Evolutionary conservation across 257 asterid species (phyloP), one percentile per base, ranked within the genome.

Genomic region (Ehretia macrophylla): DNA sequence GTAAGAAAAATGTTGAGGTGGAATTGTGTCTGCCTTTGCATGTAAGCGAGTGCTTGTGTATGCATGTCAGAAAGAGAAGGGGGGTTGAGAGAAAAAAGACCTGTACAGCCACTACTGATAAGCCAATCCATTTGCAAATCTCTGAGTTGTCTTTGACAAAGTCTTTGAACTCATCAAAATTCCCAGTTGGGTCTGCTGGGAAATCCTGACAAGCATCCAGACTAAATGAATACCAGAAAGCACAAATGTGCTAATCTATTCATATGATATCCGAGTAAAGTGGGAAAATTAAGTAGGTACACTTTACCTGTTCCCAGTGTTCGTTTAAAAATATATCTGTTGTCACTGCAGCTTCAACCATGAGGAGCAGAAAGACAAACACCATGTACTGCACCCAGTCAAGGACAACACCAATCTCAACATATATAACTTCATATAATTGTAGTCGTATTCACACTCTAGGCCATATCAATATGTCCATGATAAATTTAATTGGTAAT

Each of bases 301-400:
- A 49, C 18, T 8, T 59, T 78, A 92, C 98, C 93, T 88, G 96
- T 72, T 82, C 84, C 98, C 98, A 92, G 62, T 80, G 54, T 65
- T 52, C 81, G 84, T 92, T 88, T 51, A 88, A 60, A 75, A 88
- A 74, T 37, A 92, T 80, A 77, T 88, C 97, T 59, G 85, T 82
- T 8, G 83, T 70, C 52, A 88, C 75, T 45, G 92, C 88, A 79
- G 87, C 88, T 74, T 88, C 98, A 49, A 88, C 64, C 83, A 88
- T 72, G 68, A 88, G 70, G 66, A 88, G 74, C 66, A 81, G 65
- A 76, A 82, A 76, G 58, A 88, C 71, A 72, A 81, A 79, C 48
- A 67, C 68, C 80, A 79, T 77, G 76, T 91, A 91, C 96, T 91
- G 57, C 19, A 51, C 62, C 54, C 0, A 53, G 77, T 84, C 76